These are phyloP conservation scores for Hericium erinaceus DNA, from an alignment of 768 basidiomycete species.

Conservation along the genomic window DNA sequence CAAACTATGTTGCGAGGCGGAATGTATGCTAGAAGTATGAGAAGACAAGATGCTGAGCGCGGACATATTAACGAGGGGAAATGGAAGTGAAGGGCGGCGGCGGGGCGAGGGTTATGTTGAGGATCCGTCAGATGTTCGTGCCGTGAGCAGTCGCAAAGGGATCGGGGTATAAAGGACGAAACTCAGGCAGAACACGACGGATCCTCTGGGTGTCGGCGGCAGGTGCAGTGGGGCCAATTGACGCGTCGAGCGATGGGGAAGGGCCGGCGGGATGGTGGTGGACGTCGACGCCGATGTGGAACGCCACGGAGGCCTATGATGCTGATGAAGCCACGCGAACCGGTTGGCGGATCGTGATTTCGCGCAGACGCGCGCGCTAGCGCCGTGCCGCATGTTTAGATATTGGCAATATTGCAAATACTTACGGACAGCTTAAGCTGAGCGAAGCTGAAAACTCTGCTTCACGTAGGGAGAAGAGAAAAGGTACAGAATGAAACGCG, in stretches of 20 bases:
- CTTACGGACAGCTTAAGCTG: too few relatives aligned
- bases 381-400: too few relatives aligned
- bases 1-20: constrained; percentile 20
- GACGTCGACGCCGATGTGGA: neutral
- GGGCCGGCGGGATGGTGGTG: neutral
- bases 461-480: too few relatives aligned
- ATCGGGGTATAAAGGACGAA: constrained; percentile 36
- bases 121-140: constrained; percentile 41
- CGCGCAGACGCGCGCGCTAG: too few relatives aligned
- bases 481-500: too few relatives aligned
- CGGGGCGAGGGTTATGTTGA: constrained; percentile 20
- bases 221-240: constrained; percentile 3
- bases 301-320: neutral
- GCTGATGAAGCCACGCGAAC: too few relatives aligned
- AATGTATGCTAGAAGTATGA: constrained; percentile 11
- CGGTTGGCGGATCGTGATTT: too few relatives aligned
- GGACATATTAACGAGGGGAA: constrained; percentile 16
- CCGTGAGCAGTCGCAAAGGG: constrained; percentile 30
- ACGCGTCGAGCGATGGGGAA: neutral
- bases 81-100: constrained; percentile 9
- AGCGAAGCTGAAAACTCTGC: too few relatives aligned
- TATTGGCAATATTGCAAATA: too few relatives aligned
- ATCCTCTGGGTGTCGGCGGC: constrained; percentile 27
- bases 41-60: constrained; percentile 7
- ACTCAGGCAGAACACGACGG: constrained; percentile 39